Conservation (phyloP, 768 basidiomycete species). For the Phanerodontia chrysosporium region DNA sequence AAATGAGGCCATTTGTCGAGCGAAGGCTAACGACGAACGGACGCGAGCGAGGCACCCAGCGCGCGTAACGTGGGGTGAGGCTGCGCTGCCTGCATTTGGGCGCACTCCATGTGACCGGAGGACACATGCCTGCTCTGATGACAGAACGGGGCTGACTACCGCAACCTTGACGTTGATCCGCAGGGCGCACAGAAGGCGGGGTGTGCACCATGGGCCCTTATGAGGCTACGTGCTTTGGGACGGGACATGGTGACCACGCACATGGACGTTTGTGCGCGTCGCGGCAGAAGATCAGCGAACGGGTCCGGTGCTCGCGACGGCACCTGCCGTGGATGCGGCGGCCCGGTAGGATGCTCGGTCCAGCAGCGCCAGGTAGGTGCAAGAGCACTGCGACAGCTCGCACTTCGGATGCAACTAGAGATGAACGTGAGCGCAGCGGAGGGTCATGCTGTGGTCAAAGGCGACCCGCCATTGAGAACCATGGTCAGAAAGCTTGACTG, state of each 20-base stretch:
- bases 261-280: neutral
- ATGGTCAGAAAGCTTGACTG: too few relatives aligned
- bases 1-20: neutral
- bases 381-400: neutral
- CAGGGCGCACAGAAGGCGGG: neutral
- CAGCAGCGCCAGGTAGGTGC: neutral
- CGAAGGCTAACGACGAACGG: neutral
- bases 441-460: neutral
- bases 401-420: neutral
- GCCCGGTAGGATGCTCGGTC: neutral
- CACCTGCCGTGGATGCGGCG: neutral
- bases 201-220: neutral
- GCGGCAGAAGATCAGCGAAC: neutral
- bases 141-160: neutral
- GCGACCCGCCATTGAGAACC: neutral
- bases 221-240: neutral
- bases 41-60: too few relatives aligned
- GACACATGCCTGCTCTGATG: neutral
- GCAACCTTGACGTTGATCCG: neutral
- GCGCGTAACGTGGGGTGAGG: too few relatives aligned
- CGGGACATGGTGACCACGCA: neutral
- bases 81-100: neutral
- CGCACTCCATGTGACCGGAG: neutral
- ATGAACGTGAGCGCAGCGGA: neutral
- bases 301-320: neutral